Evolutionary conservation across 768 basidiomycete genomes (phyloP).

Genomic region (Russula earlei): DNA sequence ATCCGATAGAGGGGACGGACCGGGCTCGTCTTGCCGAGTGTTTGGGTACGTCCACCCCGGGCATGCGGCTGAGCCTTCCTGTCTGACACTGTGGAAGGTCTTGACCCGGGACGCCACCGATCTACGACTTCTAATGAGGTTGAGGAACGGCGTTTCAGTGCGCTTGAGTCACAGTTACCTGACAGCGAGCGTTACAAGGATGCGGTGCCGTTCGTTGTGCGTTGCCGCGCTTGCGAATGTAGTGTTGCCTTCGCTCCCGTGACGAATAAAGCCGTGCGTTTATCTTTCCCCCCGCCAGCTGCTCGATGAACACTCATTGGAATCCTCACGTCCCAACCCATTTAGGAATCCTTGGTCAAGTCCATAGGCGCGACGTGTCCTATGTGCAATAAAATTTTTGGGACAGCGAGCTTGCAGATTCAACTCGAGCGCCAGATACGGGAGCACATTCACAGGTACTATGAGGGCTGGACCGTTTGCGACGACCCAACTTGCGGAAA

Average conservation of each 20-base stretch:
- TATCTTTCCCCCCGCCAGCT: neutral
- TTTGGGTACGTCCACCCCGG: conserved; percentile 49
- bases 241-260: conserved; percentile 50
- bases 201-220: conserved; percentile 56
- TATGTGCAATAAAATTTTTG: conserved; percentile 47
- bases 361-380: conserved; percentile 62
- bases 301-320: neutral
- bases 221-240: conserved; percentile 67
- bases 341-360: conserved; percentile 57
- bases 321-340: neutral
- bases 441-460: conserved; percentile 65
- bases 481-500: conserved; percentile 76
- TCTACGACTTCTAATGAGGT: conserved; percentile 27
- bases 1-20: conserved; percentile 94
- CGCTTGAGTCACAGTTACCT: conserved; percentile 82
- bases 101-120: conserved; percentile 51
- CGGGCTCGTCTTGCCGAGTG: conserved; percentile 88
- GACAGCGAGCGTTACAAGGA: conserved; percentile 84
- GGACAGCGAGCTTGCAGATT: conserved; percentile 54
- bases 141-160: conserved; percentile 61
- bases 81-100: conserved; percentile 31
- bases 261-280: conserved; percentile 45
- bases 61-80: too few relatives aligned
- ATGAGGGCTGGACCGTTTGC: conserved; percentile 84
- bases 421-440: conserved; percentile 88